Base-by-base conservation (phyloP, 257 asterid species). In the Gardenia jasminoides region DNA sequence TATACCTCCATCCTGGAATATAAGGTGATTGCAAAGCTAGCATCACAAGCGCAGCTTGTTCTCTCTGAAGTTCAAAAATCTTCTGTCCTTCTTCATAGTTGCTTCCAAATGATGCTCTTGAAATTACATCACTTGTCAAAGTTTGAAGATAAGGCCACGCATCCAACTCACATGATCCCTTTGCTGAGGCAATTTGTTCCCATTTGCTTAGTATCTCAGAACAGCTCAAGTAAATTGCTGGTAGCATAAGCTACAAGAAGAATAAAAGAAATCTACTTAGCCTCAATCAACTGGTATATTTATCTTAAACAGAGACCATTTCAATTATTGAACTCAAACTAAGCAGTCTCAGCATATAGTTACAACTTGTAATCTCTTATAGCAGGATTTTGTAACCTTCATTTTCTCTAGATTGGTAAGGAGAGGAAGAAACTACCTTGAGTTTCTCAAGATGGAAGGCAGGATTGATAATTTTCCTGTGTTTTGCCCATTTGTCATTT, bases 401-500 rank as follows among this genome's bases (percentile, higher is more conserved):
- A n/a, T n/a, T n/a, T n/a, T n/a, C n/a, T n/a, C n/a, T n/a, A n/a
- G n/a, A n/a, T n/a, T n/a, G n/a, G n/a, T n/a, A n/a, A n/a, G n/a
- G n/a, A n/a, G n/a, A n/a, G n/a, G n/a, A n/a, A 19, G 16, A 28
- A 64, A 24, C 22, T 36, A 87, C 93, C 91, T 89, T 88, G 0
- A 91, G 19, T 68, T 86, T 91, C 28, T 89, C 90, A 0, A 69
- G 39, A 41, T 91, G 92, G 76, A 91, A 91, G 41, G n/a, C n/a
- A n/a, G n/a, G n/a, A 75, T 84, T 89, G 89, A 83, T 30, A 86
- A 66, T 59, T 82, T 85, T 44, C 90, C n/a, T 85, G 47, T 89
- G 93, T 80, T 88, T 91, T 3, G 92, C 88, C 93, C 93, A 91
- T 85, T 88, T 87, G 17, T 91, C 88, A 0, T 73, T 33, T 91